A percentile compares a stretch with the other conserved stretches of the same genome.
Conservation (phyloP, 768 basidiomycete genomes). For the Polyporus arcularius region DNA sequence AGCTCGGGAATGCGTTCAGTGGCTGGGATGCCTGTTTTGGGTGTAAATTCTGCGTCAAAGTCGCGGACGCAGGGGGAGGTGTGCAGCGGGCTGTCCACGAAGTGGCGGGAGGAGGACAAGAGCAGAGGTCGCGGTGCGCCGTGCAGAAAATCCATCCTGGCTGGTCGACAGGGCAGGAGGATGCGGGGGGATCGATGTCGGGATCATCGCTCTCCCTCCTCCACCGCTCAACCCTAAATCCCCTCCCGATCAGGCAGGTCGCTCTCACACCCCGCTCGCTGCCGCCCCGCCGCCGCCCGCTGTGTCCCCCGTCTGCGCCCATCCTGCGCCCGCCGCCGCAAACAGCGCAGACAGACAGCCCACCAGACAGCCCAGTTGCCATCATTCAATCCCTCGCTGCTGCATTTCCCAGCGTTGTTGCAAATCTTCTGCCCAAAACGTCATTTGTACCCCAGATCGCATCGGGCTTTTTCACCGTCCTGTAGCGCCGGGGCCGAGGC, state of each 20-base stretch:
- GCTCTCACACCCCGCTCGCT: conserved; percentile 14
- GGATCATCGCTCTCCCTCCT: neutral
- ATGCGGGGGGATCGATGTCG: neutral
- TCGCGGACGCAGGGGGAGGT: neutral
- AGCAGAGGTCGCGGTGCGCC: neutral
- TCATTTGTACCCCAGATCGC: conserved; percentile 16
- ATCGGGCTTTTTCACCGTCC: conserved; percentile 5
- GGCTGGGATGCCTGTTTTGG: neutral
- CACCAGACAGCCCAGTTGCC: neutral
- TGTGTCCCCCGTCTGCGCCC: neutral
- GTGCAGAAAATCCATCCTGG: neutral
- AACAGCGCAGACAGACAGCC: neutral
- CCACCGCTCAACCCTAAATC: neutral
- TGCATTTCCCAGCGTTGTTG: conserved; percentile 6
- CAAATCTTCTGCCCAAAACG: conserved; percentile 3
- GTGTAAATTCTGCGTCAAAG: neutral
- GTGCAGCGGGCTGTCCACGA: neutral
- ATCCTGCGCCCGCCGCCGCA: neutral
- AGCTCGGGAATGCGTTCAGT: neutral
- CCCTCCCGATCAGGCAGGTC: conserved; percentile 12
- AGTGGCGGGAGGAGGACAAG: neutral
- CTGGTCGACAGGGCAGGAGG: neutral
- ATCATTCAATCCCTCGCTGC: neutral
- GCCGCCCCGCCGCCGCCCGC: neutral
- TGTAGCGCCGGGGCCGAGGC: conserved; percentile 8